These are phyloP conservation scores for Fraxinus sp. DNA, from an alignment of 305 asterid species.

Conservation along the genomic window DNA sequence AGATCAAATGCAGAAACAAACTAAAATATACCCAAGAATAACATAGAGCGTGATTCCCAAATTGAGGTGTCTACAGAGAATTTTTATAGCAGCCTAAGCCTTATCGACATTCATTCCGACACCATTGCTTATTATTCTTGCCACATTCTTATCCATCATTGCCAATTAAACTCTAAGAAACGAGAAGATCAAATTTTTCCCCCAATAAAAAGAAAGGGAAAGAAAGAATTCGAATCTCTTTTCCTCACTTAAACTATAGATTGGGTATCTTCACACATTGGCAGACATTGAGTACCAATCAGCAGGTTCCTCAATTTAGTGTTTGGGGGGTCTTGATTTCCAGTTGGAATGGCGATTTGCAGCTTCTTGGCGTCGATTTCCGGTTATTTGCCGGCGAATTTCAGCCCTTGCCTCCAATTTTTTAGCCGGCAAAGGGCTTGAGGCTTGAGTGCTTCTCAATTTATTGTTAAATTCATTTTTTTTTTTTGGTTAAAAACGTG, in stretches of 20 bases:
- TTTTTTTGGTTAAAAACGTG: no score
- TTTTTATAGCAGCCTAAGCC: conserved; percentile 1
- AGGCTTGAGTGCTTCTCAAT: no score
- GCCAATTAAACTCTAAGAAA: conserved; percentile 2
- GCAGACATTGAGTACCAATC: no score
- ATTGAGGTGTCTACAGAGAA: conserved; percentile 4
- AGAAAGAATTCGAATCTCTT: neutral
- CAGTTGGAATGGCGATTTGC: no score
- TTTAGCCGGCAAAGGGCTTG: no score
- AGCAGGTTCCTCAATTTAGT: no score
- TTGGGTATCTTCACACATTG: neutral
- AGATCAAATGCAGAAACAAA: neutral
- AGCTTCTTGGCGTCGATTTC: no score
- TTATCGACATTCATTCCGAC: neutral
- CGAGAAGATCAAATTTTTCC: neutral
- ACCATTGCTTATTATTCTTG: neutral
- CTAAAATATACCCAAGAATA: neutral
- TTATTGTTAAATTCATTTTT: no score
- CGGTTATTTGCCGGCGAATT: no score
- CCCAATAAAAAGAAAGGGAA: neutral
- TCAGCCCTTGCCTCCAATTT: no score
- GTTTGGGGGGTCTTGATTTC: no score
- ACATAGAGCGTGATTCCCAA: neutral
- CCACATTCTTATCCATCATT: conserved; percentile 10
- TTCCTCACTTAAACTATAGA: neutral